Base-by-base conservation (phyloP, 2,329 filamentous ascomycete genomes). In the Capronia coronata region DNA sequence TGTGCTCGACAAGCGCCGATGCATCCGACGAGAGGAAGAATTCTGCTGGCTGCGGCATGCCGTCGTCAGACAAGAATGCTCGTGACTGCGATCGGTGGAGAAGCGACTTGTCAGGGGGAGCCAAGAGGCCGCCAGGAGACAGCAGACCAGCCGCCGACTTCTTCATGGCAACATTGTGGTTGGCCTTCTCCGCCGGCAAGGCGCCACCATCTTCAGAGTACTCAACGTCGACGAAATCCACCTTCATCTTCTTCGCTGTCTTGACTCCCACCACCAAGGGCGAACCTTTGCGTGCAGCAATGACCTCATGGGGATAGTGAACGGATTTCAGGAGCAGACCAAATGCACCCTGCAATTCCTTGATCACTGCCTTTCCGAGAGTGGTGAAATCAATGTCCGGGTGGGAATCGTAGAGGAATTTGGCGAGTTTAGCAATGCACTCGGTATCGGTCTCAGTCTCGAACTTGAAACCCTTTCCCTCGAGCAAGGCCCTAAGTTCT, bases 401-500 rank as follows among this genome's bases (percentile, higher is more conserved):
- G 75, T 98, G 86, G 73, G 90, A 82, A 71, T 96, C 89, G 75
- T 93, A 91, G 62, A 98, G 82, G 78, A 95, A 98, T 76, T 97
- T 97, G 71, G 90, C 86, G 61, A 98, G 83, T 79, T 97, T 98
- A 61, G 93, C 93, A 71, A 98, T 98, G 72, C 91, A 96, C 76
- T 98, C 93, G 46, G 93, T 98, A 67, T 98, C 93, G 61, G 93
- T 98, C 74, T 98, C 91, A 45, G 93, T 98, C 83, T 98, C 93
- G 69, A 98, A 98, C 67, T 84, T 86, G 83, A 95, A 94, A 67
- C 93, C 93, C 80, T 97, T 98, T 77, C 79, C 79, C 74, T 85
- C 80, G 62, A 98, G 80, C 58, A 98, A 83, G 56, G 86, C 87
- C 82, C 91, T 95, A 64, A 98, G 77, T 75, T 98, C 93, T 80